These are phyloP conservation scores for Phytomonas serpens DNA, from an alignment of 208 protist species.

Conservation along the genomic window DNA sequence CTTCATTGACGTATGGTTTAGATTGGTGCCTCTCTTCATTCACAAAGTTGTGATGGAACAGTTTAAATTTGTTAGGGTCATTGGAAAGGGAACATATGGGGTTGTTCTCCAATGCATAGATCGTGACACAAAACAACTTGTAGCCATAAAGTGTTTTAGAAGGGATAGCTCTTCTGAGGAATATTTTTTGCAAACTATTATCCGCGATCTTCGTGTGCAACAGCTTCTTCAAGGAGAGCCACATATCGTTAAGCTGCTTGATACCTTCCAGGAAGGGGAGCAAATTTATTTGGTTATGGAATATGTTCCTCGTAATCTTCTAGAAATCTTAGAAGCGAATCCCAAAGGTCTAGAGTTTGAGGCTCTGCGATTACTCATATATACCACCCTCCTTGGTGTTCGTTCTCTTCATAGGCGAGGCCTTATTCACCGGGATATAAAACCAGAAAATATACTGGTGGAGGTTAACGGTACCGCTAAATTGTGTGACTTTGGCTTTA, in stretches of 20 bases:
- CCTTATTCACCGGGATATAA: constrained; percentile 90
- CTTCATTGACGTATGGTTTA: constrained; percentile 8
- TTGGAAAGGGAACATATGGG: constrained; percentile 94
- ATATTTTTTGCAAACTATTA: constrained; percentile 80
- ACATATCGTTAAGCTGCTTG: constrained; percentile 88
- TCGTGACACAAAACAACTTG: constrained; percentile 62
- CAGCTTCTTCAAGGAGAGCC: constrained; percentile 81
- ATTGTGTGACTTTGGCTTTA: constrained; percentile 91
- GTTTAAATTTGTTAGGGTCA: constrained; percentile 59
- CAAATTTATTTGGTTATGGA: constrained; percentile 94
- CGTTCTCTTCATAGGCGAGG: constrained; percentile 87
- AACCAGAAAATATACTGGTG: constrained; percentile 89
- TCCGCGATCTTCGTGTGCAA: constrained; percentile 90
- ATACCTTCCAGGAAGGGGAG: constrained; percentile 78
- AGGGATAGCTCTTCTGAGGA: constrained; percentile 71
- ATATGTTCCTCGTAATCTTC: constrained; percentile 81
- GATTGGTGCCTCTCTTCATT: constrained; percentile 13
- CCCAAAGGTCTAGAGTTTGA: constrained; percentile 41
- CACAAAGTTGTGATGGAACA: constrained; percentile 35
- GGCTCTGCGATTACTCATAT: constrained; percentile 62
- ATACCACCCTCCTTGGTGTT: constrained; percentile 84
- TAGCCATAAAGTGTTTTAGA: constrained; percentile 95
- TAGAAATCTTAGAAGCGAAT: constrained; percentile 77
- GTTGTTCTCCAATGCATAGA: constrained; percentile 89
- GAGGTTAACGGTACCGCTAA: constrained; percentile 36